Conservation (phyloP, 352 stramenopile species). For the Pythium monospermum region DNA sequence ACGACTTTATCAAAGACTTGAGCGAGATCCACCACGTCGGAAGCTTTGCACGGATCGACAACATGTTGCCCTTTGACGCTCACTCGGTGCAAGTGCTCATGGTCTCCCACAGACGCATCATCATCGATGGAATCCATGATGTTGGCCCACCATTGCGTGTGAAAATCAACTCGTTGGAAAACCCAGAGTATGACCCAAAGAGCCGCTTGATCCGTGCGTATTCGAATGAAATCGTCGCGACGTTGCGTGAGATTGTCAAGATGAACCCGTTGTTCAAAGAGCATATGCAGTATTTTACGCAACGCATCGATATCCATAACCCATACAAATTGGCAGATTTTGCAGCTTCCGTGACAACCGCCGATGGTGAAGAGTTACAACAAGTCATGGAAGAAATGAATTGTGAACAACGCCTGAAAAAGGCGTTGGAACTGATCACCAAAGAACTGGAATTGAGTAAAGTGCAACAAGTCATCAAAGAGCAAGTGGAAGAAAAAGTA, state of each 20-base stretch:
- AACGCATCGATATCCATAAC: slow-evolving; percentile 94
- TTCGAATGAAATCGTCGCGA: slow-evolving; percentile 97
- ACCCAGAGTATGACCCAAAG: slow-evolving; percentile 60
- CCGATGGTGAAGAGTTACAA: slow-evolving; percentile 90
- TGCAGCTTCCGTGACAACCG: slow-evolving; percentile 93
- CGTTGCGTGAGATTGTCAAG: slow-evolving; percentile 95
- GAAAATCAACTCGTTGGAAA: slow-evolving; percentile 70
- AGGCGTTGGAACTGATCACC: slow-evolving; percentile 94
- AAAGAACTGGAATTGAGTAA: slow-evolving; percentile 96
- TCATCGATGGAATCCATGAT: slow-evolving; percentile 72
- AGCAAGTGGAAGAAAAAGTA: slow-evolving; percentile 88
- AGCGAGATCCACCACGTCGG: slow-evolving; percentile 94
- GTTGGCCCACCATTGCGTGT: slow-evolving; percentile 52
- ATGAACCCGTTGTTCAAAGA: slow-evolving; percentile 97
- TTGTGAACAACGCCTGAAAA: slow-evolving; percentile 92
- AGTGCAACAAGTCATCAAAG: slow-evolving; percentile 97
- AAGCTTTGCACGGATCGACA: slow-evolving; percentile 95
- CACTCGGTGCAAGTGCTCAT: slow-evolving; percentile 80
- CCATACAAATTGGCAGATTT: slow-evolving; percentile 98
- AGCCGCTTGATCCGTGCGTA: slow-evolving; percentile 93
- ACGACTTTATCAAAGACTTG: slow-evolving; percentile 91
- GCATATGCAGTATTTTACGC: slow-evolving; percentile 96
- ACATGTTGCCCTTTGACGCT: slow-evolving; percentile 78
- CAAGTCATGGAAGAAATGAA: slow-evolving; percentile 95
- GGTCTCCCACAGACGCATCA: slow-evolving; percentile 86